Evolutionary conservation across 805 yeast species (phyloP).

Genomic region (Saccharomyces mikatae): DNA sequence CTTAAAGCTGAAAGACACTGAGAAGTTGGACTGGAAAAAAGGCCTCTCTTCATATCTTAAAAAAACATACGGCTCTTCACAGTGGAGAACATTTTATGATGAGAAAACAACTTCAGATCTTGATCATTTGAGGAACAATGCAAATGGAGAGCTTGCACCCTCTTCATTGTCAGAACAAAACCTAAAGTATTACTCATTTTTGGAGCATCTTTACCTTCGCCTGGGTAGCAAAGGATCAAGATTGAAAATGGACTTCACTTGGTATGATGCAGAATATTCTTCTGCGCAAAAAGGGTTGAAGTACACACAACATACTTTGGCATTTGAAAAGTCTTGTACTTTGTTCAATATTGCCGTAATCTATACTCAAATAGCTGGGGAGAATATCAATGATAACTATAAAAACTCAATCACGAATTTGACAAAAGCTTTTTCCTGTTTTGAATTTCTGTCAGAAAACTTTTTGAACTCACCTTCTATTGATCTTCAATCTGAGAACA

Average conservation of each 20-base stretch:
- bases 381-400: constrained; percentile 33
- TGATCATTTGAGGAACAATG: constrained; percentile 24
- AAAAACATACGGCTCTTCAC: constrained; percentile 25
- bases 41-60: constrained; percentile 25
- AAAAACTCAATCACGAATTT: constrained; percentile 54
- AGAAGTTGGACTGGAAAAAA: constrained; percentile 25
- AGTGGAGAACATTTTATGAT: constrained; percentile 27
- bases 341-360: constrained; percentile 71
- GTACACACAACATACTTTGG: constrained; percentile 66
- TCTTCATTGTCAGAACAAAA: constrained; percentile 28
- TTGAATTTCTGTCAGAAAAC: constrained; percentile 61
- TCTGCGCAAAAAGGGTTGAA: constrained; percentile 26
- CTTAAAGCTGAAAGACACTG: constrained; percentile 26
- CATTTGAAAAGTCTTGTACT: constrained; percentile 83
- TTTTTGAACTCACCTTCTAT: constrained; percentile 82
- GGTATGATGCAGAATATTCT: constrained; percentile 68
- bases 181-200: constrained; percentile 67
- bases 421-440: constrained; percentile 75
- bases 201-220: constrained; percentile 72
- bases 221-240: constrained; percentile 55
- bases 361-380: constrained; percentile 43
- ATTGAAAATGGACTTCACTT: constrained; percentile 57
- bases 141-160: constrained; percentile 28
- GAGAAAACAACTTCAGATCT: constrained; percentile 21
- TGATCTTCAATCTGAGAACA: constrained; percentile 64